Percentiles rank a stretch among this genome's conserved stretches.
Evolutionary conservation across 176 grass and related monocot species (phyloP).

Genomic region (Paspalum vaginatum): DNA sequence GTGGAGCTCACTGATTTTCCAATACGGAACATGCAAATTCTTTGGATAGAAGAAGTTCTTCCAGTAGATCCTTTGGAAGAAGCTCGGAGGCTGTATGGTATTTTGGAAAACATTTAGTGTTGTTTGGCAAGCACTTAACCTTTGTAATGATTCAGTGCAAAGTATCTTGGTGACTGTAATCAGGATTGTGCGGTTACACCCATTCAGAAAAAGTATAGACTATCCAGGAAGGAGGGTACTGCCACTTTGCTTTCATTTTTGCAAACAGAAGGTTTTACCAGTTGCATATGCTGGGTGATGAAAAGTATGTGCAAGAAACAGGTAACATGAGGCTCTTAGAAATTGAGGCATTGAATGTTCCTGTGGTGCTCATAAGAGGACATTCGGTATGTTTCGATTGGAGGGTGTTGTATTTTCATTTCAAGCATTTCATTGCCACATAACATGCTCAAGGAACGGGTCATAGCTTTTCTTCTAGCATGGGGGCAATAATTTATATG

Average conservation of each 20-base stretch:
- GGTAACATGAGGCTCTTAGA: not conserved
- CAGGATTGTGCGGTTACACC: too few species aligned
- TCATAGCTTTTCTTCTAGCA: constrained; percentile 6
- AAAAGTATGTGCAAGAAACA: not conserved
- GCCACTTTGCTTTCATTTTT: not conserved
- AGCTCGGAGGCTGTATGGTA: constrained; percentile 53
- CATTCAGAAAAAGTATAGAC: not conserved
- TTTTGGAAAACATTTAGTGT: constrained; percentile 45
- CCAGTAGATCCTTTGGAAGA: constrained; percentile 74
- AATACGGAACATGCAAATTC: constrained; percentile 48
- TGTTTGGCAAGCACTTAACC: not conserved
- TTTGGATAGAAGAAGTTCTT: constrained; percentile 68
- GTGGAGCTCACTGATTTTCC: constrained; percentile 46
- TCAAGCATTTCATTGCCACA: not conserved
- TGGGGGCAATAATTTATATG: not conserved
- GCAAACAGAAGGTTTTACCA: not conserved
- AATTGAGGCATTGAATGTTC: not conserved
- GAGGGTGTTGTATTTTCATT: not conserved
- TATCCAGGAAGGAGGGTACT: not conserved
- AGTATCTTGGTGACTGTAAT: too few species aligned
- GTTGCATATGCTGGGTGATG: not conserved
- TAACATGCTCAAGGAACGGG: not conserved
- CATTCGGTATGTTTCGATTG: not conserved
- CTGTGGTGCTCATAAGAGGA: not conserved
- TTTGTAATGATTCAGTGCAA: not conserved